A percentile compares a stretch with the other conserved stretches of the same genome.
phyloP scores from a whole-genome alignment of 352 stramenopile genomes.

The Phytophthora palmivora region DNA sequence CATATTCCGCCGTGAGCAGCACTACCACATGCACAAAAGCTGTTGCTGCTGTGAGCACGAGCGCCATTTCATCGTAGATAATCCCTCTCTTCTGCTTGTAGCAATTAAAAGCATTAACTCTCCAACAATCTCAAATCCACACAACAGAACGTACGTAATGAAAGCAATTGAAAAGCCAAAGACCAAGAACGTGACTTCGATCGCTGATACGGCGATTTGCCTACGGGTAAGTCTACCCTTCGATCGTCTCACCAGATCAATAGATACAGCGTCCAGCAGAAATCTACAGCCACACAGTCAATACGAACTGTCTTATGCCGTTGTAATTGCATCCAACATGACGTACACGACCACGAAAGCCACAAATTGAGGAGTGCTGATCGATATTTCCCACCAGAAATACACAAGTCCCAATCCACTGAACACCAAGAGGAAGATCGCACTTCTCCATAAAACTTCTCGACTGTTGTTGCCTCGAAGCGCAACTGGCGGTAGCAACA shows the following conservation, averaged over 20 bases:
- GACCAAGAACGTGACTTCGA: constrained; percentile 40
- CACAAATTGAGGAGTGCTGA: constrained; percentile 18
- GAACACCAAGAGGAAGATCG: not conserved
- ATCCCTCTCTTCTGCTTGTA: constrained; percentile 26
- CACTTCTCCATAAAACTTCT: constrained; percentile 15
- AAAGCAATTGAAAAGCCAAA: constrained; percentile 45
- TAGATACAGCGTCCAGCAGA: constrained; percentile 34
- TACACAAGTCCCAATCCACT: constrained; percentile 8
- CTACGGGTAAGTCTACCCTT: constrained; percentile 17
- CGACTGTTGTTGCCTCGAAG: constrained; percentile 4
- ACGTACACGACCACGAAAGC: constrained; percentile 33
- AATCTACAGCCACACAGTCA: constrained; percentile 15
- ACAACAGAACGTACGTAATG: constrained; percentile 22
- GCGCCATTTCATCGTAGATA: constrained; percentile 49
- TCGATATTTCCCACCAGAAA: constrained; percentile 5
- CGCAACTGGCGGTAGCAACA: constrained; percentile 18
- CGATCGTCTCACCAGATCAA: constrained; percentile 19
- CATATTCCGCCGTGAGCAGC: constrained; percentile 37
- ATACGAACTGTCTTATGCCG: not conserved
- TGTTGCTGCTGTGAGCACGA: constrained; percentile 38
- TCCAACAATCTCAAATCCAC: not conserved
- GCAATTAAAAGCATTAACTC: constrained; percentile 8
- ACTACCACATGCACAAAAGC: constrained; percentile 43
- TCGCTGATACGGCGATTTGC: constrained; percentile 28
- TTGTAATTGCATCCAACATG: not conserved